Conservation (phyloP, 202 grass and related monocot species). For the Zizania palustris region DNA sequence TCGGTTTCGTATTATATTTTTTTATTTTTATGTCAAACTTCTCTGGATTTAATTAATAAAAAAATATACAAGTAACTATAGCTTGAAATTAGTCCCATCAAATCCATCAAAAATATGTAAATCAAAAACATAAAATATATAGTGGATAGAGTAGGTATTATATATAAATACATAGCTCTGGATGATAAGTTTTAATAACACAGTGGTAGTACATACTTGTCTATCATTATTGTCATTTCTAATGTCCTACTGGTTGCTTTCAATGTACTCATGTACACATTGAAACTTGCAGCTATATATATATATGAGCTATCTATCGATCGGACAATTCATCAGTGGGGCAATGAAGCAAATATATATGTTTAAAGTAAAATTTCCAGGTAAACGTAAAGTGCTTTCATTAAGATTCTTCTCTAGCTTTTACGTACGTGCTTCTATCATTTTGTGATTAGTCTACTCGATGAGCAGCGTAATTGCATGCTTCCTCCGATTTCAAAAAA, state of each 20-base stretch:
- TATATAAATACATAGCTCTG: no score
- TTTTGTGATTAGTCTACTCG: conserved; percentile 42
- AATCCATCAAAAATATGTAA: no score
- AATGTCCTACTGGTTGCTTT: conserved; percentile 45
- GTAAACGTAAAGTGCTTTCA: conserved; percentile 49
- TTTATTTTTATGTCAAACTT: no score
- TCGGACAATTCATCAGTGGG: conserved; percentile 41
- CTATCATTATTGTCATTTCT: conserved; percentile 31
- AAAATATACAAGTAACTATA: no score
- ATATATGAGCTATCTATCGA: no score
- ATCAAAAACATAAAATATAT: no score
- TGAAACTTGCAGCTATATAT: conserved; percentile 52
- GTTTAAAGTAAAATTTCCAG: conserved; percentile 26
- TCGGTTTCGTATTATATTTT: no score
- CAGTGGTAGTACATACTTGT: background rate
- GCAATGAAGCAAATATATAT: conserved; percentile 47
- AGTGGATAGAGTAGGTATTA: no score
- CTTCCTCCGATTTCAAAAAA: no score
- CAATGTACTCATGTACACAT: conserved; percentile 29
- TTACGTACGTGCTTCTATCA: background rate
- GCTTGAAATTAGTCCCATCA: no score
- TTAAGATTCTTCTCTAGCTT: conserved; percentile 35
- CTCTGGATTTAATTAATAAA: no score
- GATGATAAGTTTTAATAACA: conserved; percentile 2
- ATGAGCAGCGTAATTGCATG: conserved; percentile 37